Evolutionary conservation across 2,329 filamentous ascomycete genomes (phyloP).

Genomic region (Fusarium concolor): DNA sequence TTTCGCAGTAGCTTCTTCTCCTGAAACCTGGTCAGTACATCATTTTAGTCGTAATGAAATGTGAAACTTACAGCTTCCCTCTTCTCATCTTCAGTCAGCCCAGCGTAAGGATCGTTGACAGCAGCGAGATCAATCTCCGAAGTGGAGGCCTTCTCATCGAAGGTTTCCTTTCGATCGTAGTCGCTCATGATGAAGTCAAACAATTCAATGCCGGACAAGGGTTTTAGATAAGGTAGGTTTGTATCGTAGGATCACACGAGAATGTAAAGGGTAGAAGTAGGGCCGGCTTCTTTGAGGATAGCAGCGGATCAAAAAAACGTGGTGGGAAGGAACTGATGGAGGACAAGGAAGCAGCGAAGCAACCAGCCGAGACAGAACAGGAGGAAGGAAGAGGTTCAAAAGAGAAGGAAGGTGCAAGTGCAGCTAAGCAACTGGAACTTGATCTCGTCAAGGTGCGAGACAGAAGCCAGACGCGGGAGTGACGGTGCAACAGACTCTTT

Average conservation of each 20-base stretch:
- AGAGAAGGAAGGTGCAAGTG: neutral
- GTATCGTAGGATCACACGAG: slow-evolving; percentile 14
- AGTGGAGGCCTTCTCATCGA: slow-evolving; percentile 48
- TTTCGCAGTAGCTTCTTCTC: slow-evolving; percentile 72
- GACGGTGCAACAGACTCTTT: slow-evolving; percentile 39
- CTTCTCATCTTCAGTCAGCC: slow-evolving; percentile 71
- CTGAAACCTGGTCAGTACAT: slow-evolving; percentile 52
- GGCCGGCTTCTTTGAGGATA: slow-evolving; percentile 16
- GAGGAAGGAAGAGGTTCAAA: slow-evolving; percentile 23
- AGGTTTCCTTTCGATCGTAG: slow-evolving; percentile 47
- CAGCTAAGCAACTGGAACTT: neutral
- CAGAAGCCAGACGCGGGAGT: slow-evolving; percentile 41
- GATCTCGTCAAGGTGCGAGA: slow-evolving; percentile 41
- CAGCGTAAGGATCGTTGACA: slow-evolving; percentile 64
- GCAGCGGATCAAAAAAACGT: slow-evolving; percentile 36
- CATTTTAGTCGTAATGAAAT: neutral
- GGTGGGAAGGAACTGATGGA: slow-evolving; percentile 33
- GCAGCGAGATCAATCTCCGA: slow-evolving; percentile 45
- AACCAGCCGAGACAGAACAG: slow-evolving; percentile 38
- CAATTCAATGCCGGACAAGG: neutral
- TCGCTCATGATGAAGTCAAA: slow-evolving; percentile 48
- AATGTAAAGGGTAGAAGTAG: slow-evolving; percentile 21
- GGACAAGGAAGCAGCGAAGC: slow-evolving; percentile 35
- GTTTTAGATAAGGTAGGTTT: neutral
- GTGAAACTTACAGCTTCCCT: slow-evolving; percentile 65